Evolutionary conservation across 768 basidiomycete genomes (phyloP).

Genomic region (Mrakia hoshinonis): DNA sequence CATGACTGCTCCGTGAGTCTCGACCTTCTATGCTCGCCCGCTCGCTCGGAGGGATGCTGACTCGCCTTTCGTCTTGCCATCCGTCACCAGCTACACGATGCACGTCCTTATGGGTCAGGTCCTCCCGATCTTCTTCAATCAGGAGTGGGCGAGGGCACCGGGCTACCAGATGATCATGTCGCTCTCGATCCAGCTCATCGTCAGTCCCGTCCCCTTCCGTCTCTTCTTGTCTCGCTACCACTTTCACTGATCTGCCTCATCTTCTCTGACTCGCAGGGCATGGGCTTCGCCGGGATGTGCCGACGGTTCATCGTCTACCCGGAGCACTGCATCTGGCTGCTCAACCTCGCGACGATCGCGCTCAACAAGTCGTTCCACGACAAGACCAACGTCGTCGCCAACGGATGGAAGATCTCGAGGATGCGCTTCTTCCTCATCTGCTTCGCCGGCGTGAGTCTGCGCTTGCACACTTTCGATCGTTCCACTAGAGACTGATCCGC

Average conservation of each 20-base stretch:
- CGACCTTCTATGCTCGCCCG: too few relatives aligned
- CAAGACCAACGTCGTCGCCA: slow-evolving; percentile 32
- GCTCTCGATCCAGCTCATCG: slow-evolving; percentile 2
- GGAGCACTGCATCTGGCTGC: slow-evolving; percentile 35
- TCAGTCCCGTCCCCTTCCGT: too few relatives aligned
- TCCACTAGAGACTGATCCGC: not conserved
- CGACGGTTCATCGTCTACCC: slow-evolving; percentile 34
- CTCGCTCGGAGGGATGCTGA: too few relatives aligned
- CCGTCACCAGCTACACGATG: too few relatives aligned
- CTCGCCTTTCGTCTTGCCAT: too few relatives aligned
- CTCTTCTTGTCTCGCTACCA: slow-evolving; percentile 26
- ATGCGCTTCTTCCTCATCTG: slow-evolving; percentile 29
- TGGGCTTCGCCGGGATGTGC: slow-evolving; percentile 33
- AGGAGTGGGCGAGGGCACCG: slow-evolving; percentile 36
- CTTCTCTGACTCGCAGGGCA: too few relatives aligned
- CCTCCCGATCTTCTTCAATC: slow-evolving; percentile 35
- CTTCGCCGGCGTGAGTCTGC: slow-evolving; percentile 29
- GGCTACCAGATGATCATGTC: slow-evolving; percentile 32
- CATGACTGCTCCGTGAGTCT: slow-evolving; percentile 34
- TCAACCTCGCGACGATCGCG: slow-evolving; percentile 36
- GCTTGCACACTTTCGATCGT: slow-evolving; percentile 32
- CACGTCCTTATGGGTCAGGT: slow-evolving; percentile 34
- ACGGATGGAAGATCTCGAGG: slow-evolving; percentile 34
- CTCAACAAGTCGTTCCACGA: slow-evolving; percentile 36
- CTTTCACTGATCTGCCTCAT: too few relatives aligned